Percentiles rank a stretch among this genome's conserved stretches.
Conservation (phyloP, 495 filamentous ascomycete species). For the Daldinia childiae region DNA sequence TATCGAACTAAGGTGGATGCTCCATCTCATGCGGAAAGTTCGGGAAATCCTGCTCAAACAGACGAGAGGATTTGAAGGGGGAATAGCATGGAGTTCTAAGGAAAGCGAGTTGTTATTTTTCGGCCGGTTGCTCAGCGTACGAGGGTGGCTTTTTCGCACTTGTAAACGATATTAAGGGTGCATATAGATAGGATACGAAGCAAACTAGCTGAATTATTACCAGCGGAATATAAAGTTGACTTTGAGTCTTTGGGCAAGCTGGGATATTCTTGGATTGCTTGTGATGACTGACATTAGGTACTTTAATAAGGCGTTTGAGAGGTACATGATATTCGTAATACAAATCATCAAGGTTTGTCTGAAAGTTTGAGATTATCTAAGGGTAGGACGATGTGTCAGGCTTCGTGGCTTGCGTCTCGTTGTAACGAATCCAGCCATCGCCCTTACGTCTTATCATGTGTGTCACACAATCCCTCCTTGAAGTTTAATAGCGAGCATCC, state of each 20-base stretch:
- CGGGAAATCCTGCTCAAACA: conserved; percentile 14
- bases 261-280: not conserved
- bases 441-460: not conserved
- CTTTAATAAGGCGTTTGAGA: not conserved
- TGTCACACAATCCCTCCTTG: not conserved
- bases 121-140: conserved; percentile 14
- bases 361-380: not conserved
- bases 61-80: conserved; percentile 9
- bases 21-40: conserved; percentile 26
- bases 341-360: not conserved
- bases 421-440: not conserved
- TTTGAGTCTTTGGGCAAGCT: not conserved
- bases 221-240: conserved; percentile 7
- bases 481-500: not conserved
- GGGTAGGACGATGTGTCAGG: not conserved
- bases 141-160: conserved; percentile 10
- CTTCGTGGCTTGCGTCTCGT: not conserved
- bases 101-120: conserved; percentile 4
- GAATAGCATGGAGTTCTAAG: conserved; percentile 9
- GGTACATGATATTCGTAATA: no score
- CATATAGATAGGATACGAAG: conserved; percentile 23
- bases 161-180: conserved; percentile 12
- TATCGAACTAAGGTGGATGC: conserved; percentile 35
- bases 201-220: not conserved
- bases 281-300: not conserved